phyloP scores from a whole-genome alignment of 2,329 filamentous ascomycete genomes.

The Diaporthe sp. region DNA sequence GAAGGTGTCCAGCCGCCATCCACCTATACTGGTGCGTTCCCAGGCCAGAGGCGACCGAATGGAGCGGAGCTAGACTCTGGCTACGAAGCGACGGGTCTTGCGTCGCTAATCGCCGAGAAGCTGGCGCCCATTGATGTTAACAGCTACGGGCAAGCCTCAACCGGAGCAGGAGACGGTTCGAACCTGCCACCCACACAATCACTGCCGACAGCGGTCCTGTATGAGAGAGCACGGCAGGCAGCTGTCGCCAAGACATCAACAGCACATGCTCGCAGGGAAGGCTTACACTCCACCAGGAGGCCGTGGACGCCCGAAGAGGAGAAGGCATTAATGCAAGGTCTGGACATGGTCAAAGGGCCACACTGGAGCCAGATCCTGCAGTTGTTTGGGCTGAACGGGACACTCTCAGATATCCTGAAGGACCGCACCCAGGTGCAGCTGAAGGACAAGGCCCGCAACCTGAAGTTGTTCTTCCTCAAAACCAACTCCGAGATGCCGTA shows the following conservation, averaged over 20 bases:
- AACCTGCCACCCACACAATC: conserved; percentile 66
- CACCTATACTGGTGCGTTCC: conserved; percentile 33
- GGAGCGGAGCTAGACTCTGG: conserved; percentile 21
- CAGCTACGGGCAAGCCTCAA: conserved; percentile 24
- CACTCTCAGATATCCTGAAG: conserved; percentile 83
- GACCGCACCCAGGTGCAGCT: conserved; percentile 92
- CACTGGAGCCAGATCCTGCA: conserved; percentile 94
- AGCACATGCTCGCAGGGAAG: conserved; percentile 63
- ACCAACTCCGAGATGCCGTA: conserved; percentile 91
- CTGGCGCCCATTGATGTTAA: conserved; percentile 30
- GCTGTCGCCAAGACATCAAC: conserved; percentile 66
- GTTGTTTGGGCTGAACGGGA: conserved; percentile 83
- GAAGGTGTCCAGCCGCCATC: conserved; percentile 32
- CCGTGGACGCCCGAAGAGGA: conserved; percentile 93
- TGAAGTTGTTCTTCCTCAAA: conserved; percentile 93
- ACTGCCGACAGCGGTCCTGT: conserved; percentile 64
- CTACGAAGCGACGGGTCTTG: conserved; percentile 40
- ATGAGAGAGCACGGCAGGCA: conserved; percentile 68
- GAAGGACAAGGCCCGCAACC: conserved; percentile 90
- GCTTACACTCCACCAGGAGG: conserved; percentile 72
- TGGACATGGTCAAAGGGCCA: conserved; percentile 89
- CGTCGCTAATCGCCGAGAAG: conserved; percentile 42
- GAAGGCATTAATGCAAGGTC: conserved; percentile 86
- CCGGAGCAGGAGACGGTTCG: conserved; percentile 45
- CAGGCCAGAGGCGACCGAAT: conserved; percentile 29